Evolutionary conservation across 2,329 filamentous ascomycete genomes (phyloP).

Genomic region (Fusarium sp.): DNA sequence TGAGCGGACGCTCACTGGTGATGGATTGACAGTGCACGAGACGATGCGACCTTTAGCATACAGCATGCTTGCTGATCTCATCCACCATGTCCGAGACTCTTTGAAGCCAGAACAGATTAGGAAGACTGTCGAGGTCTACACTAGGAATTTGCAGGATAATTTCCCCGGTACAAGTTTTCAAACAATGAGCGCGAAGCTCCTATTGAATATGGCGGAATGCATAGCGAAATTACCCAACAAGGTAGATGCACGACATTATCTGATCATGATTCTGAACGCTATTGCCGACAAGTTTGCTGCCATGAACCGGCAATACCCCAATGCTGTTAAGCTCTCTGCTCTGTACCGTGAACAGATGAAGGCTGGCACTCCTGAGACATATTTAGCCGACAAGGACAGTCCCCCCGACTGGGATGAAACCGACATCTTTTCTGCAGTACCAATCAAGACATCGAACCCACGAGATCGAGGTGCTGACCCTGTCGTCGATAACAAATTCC

Average conservation of each 20-base stretch:
- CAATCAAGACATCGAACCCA: conserved; percentile 93
- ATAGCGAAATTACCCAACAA: conserved; percentile 96
- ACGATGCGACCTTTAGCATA: conserved; percentile 95
- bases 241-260: conserved; percentile 90
- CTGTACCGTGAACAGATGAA: conserved; percentile 76
- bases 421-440: conserved; percentile 95
- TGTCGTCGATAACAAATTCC: conserved; percentile 95
- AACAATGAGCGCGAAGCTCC: conserved; percentile 97
- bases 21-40: conserved; percentile 95
- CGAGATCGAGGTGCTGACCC: conserved; percentile 89
- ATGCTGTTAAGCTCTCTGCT: conserved; percentile 91
- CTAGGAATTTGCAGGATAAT: conserved; percentile 92
- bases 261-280: conserved; percentile 97
- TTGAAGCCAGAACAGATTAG: conserved; percentile 90
- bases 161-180: conserved; percentile 99
- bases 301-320: conserved; percentile 96
- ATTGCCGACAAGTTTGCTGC: conserved; percentile 98
- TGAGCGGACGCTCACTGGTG: conserved; percentile 91
- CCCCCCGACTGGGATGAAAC: conserved; percentile 97
- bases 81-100: conserved; percentile 95
- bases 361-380: conserved; percentile 73
- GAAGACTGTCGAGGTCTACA: conserved; percentile 96
- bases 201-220: conserved; percentile 98
- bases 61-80: conserved; percentile 97
- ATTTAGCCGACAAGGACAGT: conserved; percentile 81